Evolutionary conservation across 2,329 filamentous ascomycete genomes (phyloP).

Genomic region (Fusarium austroafricanum): DNA sequence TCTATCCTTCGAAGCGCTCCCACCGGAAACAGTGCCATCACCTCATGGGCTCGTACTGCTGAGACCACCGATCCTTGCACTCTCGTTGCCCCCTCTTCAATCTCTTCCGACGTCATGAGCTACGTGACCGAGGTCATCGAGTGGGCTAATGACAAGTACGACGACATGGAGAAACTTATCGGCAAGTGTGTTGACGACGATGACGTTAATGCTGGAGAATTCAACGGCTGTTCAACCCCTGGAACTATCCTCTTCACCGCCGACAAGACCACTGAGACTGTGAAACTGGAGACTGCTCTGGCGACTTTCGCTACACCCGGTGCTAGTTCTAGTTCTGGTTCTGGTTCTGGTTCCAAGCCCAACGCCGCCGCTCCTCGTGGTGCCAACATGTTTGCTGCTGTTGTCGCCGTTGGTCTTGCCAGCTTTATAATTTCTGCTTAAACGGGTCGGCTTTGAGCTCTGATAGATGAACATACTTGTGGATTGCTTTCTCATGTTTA

Average conservation of each 20-base stretch:
- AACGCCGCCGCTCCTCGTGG: conserved; percentile 3
- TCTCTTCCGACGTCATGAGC: conserved; percentile 19
- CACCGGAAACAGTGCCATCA: background rate
- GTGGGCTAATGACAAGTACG: conserved; percentile 3
- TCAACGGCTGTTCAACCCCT: conserved; percentile 4
- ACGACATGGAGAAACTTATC: conserved; percentile 4
- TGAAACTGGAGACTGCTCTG: conserved; percentile 11
- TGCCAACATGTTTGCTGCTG: conserved; percentile 4
- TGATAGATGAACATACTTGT: background rate
- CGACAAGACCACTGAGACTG: conserved; percentile 21
- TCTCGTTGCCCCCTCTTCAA: conserved; percentile 18
- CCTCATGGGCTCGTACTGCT: background rate
- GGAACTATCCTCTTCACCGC: conserved; percentile 25
- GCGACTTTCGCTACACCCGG: background rate
- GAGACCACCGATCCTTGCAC: conserved; percentile 14
- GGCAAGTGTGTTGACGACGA: conserved; percentile 15
- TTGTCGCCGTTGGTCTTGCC: conserved; percentile 18
- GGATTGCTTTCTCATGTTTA: background rate
- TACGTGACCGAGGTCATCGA: conserved; percentile 23
- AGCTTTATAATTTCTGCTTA: conserved; percentile 21
- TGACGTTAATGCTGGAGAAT: background rate
- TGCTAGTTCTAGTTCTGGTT: background rate
- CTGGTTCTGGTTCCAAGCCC: background rate
- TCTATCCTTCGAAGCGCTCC: conserved; percentile 12
- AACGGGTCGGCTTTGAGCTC: background rate